Percentiles rank a stretch among this genome's conserved stretches.
These are phyloP conservation scores for Trichosanthes truncata DNA, from an alignment of 306 rosid species.

Conservation along the genomic window DNA sequence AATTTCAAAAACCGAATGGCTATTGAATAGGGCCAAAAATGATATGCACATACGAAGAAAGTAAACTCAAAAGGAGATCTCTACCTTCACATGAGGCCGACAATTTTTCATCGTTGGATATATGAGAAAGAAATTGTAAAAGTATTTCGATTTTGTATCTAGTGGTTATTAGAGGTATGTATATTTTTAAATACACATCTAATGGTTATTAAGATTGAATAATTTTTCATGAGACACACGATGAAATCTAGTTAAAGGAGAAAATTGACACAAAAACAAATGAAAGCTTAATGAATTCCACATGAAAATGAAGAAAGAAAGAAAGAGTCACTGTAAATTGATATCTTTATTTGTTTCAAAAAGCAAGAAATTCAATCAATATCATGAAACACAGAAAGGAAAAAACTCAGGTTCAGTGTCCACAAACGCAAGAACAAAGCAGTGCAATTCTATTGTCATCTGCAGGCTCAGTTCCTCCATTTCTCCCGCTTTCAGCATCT, in stretches of 20 bases:
- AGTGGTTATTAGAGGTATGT: too few species aligned
- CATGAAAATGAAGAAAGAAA: neutral
- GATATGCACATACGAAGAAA: neutral
- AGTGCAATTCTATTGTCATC: conserved; percentile 16
- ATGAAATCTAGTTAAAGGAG: neutral
- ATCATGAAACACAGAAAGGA: neutral
- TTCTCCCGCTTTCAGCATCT: conserved; percentile 13
- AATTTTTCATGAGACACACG: too few species aligned
- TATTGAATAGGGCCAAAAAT: neutral
- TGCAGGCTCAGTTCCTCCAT: conserved; percentile 5
- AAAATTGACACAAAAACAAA: neutral
- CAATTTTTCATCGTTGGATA: too few species aligned
- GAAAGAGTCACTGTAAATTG: neutral
- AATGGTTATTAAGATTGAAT: too few species aligned
- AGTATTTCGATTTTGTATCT: too few species aligned
- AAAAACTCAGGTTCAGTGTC: conserved; percentile 2
- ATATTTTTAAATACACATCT: too few species aligned
- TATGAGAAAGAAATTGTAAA: too few species aligned
- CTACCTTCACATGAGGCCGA: neutral
- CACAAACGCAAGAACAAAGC: conserved; percentile 34
- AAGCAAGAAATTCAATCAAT: neutral
- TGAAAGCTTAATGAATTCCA: neutral
- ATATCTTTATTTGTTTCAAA: neutral
- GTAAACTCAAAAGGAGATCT: neutral
- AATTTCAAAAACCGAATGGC: too few species aligned